These are phyloP conservation scores for Rubia yunnanensis DNA, from an alignment of 257 asterid genomes.

Conservation along the genomic window DNA sequence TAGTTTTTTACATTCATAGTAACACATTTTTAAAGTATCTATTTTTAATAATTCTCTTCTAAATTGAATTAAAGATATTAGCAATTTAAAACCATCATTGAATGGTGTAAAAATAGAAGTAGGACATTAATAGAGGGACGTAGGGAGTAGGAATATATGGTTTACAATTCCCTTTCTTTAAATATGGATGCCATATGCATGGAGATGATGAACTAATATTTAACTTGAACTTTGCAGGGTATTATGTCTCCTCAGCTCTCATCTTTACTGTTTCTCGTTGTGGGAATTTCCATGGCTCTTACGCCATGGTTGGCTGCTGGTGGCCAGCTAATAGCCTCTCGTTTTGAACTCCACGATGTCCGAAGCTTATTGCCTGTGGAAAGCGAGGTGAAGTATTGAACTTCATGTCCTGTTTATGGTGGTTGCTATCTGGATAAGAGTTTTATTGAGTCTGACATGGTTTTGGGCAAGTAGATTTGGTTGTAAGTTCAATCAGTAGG, in stretches of 20 bases:
- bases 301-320: constrained; percentile 99
- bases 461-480: not conserved
- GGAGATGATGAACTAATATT: not conserved
- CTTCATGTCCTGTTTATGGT: constrained; percentile 2
- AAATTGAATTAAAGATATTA: too few relatives aligned
- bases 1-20: too few relatives aligned
- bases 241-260: constrained; percentile 88
- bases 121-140: too few relatives aligned
- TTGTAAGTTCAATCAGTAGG: not conserved
- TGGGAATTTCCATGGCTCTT: constrained; percentile 95
- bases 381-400: constrained; percentile 65
- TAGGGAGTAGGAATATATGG: too few relatives aligned
- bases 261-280: constrained; percentile 91
- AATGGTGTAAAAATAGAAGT: too few relatives aligned
- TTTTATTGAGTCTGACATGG: not conserved
- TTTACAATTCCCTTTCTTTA: not conserved
- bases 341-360: constrained; percentile 95
- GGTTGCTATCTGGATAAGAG: not conserved
- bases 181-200: not conserved
- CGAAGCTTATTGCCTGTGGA: constrained; percentile 92
- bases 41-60: too few relatives aligned
- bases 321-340: constrained; percentile 96
- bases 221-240: constrained; percentile 51
- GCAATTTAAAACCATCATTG: too few relatives aligned
- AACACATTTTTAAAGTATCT: too few relatives aligned